A percentile compares a stretch with the other conserved stretches of the same genome.
Evolutionary conservation across 192 early-diverging fungal genomes (phyloP).

Genomic region (Lobulomyces angularis): DNA sequence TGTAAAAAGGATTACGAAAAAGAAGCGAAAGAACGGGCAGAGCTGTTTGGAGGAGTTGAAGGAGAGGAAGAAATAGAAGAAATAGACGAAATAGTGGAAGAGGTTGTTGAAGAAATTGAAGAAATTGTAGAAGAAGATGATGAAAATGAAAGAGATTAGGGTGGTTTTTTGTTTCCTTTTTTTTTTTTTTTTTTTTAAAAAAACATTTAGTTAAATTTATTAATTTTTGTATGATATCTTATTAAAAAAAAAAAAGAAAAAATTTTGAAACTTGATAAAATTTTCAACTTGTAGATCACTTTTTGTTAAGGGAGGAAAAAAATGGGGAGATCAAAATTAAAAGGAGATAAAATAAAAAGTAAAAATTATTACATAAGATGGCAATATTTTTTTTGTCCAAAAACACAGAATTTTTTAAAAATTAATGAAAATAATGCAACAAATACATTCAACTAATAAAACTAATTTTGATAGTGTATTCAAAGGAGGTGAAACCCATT

Average conservation of each 20-base stretch:
- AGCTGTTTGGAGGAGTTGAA: slow-evolving; percentile 36
- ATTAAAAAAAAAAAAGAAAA: too few species aligned
- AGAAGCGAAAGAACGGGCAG: slow-evolving; percentile 35
- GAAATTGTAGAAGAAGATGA: slow-evolving; percentile 67
- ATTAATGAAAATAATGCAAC: too few species aligned
- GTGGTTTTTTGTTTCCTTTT: neutral
- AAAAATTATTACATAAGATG: slow-evolving; percentile 76
- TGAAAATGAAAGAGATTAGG: slow-evolving; percentile 7
- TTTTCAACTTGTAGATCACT: slow-evolving; percentile 64
- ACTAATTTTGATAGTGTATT: too few species aligned
- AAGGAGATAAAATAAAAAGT: slow-evolving; percentile 64
- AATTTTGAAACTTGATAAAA: slow-evolving; percentile 82
- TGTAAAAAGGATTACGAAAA: slow-evolving; percentile 41
- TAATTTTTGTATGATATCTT: neutral
- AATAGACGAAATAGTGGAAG: slow-evolving; percentile 56
- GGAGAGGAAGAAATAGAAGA: slow-evolving; percentile 8
- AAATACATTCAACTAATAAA: slow-evolving; percentile 72
- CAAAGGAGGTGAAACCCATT: too few species aligned
- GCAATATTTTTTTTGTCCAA: slow-evolving; percentile 76
- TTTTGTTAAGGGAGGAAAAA: neutral
- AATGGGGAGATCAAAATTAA: slow-evolving; percentile 10
- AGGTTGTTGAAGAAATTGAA: slow-evolving; percentile 76
- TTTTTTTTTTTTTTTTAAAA: neutral
- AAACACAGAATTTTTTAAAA: too few species aligned
- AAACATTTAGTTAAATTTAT: neutral